These are phyloP conservation scores for Panus rudis DNA, from an alignment of 768 basidiomycete species.

Conservation along the genomic window DNA sequence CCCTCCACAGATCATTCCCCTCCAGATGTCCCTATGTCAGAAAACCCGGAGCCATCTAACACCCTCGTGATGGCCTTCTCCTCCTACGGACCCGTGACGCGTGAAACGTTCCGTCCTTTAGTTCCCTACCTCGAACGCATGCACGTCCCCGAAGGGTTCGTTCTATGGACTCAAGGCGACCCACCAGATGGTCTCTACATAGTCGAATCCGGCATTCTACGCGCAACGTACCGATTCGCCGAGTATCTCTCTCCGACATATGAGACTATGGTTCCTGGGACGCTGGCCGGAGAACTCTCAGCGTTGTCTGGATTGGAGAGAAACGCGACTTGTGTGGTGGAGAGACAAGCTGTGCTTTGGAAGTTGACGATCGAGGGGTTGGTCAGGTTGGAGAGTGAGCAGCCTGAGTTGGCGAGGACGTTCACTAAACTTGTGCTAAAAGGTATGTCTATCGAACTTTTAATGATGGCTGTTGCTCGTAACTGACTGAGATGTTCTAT, in stretches of 20 bases:
- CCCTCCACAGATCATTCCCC: constrained; percentile 10
- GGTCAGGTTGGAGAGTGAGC: constrained; percentile 55
- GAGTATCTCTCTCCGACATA: constrained; percentile 60
- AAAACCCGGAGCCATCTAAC: constrained; percentile 55
- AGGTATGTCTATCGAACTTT: constrained; percentile 36
- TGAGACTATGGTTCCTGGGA: constrained; percentile 92
- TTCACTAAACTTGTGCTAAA: constrained; percentile 70
- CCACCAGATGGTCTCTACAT: constrained; percentile 79
- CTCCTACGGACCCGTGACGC: constrained; percentile 54
- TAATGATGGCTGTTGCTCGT: background rate
- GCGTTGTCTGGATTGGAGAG: constrained; percentile 72
- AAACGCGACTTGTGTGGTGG: constrained; percentile 83
- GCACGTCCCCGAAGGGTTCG: constrained; percentile 44
- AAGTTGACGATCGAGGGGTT: constrained; percentile 57
- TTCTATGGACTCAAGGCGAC: constrained; percentile 78
- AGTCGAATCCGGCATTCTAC: constrained; percentile 79
- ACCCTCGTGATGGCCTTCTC: constrained; percentile 78
- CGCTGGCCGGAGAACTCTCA: constrained; percentile 86
- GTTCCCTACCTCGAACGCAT: constrained; percentile 65
- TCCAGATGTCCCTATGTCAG: constrained; percentile 22
- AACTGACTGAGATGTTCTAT: constrained; percentile 1
- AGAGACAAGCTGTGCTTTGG: constrained; percentile 77
- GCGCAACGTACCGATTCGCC: constrained; percentile 74
- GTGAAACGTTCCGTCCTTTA: constrained; percentile 54
- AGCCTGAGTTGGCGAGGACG: constrained; percentile 54